phyloP scores from a whole-genome alignment of 345 rosid species.

The Bruguiera sexangula region DNA sequence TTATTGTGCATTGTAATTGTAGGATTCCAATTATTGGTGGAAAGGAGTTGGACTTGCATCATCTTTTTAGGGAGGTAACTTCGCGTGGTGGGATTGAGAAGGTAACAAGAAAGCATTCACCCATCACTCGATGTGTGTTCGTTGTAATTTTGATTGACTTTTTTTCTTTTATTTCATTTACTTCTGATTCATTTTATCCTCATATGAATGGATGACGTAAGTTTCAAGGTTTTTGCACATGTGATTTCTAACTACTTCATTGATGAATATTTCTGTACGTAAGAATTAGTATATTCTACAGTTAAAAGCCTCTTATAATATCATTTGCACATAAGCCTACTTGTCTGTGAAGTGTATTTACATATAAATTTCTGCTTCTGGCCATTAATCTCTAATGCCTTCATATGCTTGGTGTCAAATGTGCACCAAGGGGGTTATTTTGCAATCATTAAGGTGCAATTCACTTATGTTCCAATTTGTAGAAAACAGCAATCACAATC shows the following conservation, averaged over 20 bases:
- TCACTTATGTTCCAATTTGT: slow-evolving; percentile 13
- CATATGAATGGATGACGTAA: background rate
- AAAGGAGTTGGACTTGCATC: slow-evolving; percentile 81
- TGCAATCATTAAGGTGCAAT: background rate
- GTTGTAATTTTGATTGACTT: background rate
- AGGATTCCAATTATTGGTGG: slow-evolving; percentile 98
- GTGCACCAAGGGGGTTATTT: background rate
- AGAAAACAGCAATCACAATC: no score
- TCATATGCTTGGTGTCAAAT: background rate
- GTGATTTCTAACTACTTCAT: background rate
- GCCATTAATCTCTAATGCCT: background rate
- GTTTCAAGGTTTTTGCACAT: background rate
- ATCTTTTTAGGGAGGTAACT: slow-evolving; percentile 89
- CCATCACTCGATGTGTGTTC: background rate
- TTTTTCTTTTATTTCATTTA: background rate
- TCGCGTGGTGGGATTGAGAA: slow-evolving; percentile 90
- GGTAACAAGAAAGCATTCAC: slow-evolving; percentile 36
- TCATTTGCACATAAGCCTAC: background rate
- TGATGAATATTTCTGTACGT: background rate
- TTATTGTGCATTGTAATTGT: slow-evolving; percentile 2
- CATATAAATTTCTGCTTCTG: background rate
- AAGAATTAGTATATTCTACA: background rate
- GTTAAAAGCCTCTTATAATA: background rate
- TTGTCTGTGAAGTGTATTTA: background rate
- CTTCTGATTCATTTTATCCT: background rate